Conservation (phyloP, 2,329 filamentous ascomycete species). For the Penicillium sp. region DNA sequence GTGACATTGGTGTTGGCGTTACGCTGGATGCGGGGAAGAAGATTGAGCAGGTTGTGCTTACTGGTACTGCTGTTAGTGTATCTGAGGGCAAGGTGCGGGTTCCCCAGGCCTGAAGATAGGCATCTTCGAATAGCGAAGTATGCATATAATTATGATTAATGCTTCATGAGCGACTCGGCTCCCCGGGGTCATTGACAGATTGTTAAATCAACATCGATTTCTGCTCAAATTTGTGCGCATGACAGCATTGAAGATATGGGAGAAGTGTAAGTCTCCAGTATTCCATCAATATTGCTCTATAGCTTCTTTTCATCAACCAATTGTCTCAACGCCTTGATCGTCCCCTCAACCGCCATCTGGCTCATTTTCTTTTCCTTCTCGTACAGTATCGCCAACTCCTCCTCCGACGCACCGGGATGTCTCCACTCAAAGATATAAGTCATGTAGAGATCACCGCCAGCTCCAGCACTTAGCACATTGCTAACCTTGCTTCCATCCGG, state of each 20-base stretch:
- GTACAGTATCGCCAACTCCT: slow-evolving; percentile 13
- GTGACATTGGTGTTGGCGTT: slow-evolving; percentile 40
- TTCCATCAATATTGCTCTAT: background rate
- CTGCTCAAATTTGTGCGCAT: too few relatives aligned
- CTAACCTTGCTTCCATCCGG: slow-evolving; percentile 26
- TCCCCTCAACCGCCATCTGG: slow-evolving; percentile 23
- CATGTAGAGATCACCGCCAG: slow-evolving; percentile 37
- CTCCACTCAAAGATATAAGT: slow-evolving; percentile 46
- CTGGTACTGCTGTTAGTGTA: slow-evolving; percentile 37
- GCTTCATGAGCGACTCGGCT: too few relatives aligned
- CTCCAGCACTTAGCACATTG: slow-evolving; percentile 34
- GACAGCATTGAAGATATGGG: too few relatives aligned
- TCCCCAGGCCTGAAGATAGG: slow-evolving; percentile 13
- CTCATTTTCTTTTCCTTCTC: slow-evolving; percentile 25
- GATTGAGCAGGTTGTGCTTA: slow-evolving; percentile 38
- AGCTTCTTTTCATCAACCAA: slow-evolving; percentile 19
- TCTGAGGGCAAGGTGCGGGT: slow-evolving; percentile 36
- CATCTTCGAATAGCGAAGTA: too few relatives aligned
- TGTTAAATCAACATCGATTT: too few relatives aligned
- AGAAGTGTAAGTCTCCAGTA: too few relatives aligned
- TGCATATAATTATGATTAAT: too few relatives aligned
- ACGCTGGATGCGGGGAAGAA: slow-evolving; percentile 20
- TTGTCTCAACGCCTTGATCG: slow-evolving; percentile 19
- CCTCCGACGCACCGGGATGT: slow-evolving; percentile 28
- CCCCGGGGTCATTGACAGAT: too few relatives aligned